Conservation (phyloP, 306 rosid species). For the Inga laurina region DNA sequence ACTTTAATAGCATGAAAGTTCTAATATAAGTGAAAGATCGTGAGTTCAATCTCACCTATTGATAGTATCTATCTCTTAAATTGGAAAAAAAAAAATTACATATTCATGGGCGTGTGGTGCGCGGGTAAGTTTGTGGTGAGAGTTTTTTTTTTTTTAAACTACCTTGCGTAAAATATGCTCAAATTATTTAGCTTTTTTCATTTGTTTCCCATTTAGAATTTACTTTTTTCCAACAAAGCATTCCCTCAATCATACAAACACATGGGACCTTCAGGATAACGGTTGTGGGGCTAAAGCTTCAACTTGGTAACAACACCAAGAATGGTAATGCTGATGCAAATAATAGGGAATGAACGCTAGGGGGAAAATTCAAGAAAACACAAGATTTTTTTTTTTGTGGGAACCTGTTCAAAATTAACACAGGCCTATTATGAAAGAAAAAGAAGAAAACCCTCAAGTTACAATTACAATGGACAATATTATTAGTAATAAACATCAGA, state of each 20-base stretch:
- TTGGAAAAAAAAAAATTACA: too few species aligned
- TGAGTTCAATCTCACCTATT: too few species aligned
- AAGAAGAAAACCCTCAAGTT: neutral
- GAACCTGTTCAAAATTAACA: constrained; percentile 3
- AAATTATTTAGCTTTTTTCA: neutral
- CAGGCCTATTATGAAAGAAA: constrained; percentile 14
- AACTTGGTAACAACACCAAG: neutral
- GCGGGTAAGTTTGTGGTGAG: too few species aligned
- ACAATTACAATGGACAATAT: constrained; percentile 45
- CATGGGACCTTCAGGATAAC: neutral
- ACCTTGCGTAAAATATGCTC: neutral
- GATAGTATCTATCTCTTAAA: too few species aligned
- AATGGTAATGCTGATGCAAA: neutral
- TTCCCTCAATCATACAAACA: neutral
- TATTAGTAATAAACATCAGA: constrained; percentile 31
- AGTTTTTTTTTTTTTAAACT: too few species aligned
- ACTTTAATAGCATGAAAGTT: too few species aligned
- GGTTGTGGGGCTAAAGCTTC: neutral
- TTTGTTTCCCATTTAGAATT: too few species aligned
- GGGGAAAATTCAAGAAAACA: neutral
- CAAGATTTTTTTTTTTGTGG: neutral
- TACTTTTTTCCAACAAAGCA: neutral
- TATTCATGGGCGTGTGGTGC: too few species aligned
- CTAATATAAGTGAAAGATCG: too few species aligned
- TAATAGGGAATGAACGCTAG: neutral